phyloP scores from a whole-genome alignment of 345 rosid species.

The Gossypium stocksii region DNA sequence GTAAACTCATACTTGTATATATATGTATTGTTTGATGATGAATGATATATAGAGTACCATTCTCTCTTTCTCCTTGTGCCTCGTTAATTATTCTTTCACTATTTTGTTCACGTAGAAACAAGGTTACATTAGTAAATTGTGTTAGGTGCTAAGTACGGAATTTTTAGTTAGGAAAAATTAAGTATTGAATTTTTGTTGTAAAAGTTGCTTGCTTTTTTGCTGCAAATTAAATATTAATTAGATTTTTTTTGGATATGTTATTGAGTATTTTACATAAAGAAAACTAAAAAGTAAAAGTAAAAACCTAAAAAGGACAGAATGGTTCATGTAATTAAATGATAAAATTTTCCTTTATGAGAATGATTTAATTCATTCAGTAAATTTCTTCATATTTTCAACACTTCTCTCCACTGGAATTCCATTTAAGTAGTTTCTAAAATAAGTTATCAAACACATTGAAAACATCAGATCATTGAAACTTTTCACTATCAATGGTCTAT shows the following conservation, averaged over 20 bases:
- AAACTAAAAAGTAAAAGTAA: not conserved
- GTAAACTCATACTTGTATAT: too few relatives aligned
- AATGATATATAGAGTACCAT: too few relatives aligned
- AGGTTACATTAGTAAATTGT: not conserved
- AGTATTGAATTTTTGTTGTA: not conserved
- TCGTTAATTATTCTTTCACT: too few relatives aligned
- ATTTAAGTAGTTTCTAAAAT: not conserved
- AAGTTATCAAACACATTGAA: not conserved
- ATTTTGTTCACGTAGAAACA: not conserved
- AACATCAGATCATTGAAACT: not conserved
- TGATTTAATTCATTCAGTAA: not conserved
- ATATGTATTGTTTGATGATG: too few relatives aligned
- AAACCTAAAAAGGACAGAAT: not conserved
- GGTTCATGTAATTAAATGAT: not conserved
- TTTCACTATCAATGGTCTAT: not conserved
- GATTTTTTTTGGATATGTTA: not conserved
- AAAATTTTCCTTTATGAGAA: not conserved
- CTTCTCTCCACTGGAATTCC: not conserved
- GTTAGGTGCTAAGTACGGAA: not conserved
- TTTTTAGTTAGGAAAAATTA: not conserved
- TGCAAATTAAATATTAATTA: not conserved
- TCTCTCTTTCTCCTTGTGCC: too few relatives aligned
- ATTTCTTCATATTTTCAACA: not conserved
- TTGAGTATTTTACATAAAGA: not conserved
- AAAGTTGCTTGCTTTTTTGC: not conserved